Percentiles rank a stretch among this genome's conserved stretches.
These are phyloP conservation scores for Cyathus striatus DNA, from an alignment of 768 basidiomycete genomes.

Conservation along the genomic window DNA sequence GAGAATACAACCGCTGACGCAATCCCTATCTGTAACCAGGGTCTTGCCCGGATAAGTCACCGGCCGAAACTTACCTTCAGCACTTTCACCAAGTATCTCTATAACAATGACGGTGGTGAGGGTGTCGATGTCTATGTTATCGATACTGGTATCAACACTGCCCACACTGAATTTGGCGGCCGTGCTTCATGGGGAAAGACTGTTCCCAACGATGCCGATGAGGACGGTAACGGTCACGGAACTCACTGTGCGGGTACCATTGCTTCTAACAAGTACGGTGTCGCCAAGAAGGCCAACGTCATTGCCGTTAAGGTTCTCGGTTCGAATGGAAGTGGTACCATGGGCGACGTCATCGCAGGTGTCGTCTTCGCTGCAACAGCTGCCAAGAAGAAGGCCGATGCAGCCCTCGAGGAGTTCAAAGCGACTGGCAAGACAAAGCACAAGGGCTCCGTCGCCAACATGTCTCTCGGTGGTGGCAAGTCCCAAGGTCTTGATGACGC, in stretches of 20 bases:
- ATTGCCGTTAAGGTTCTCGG: conserved; percentile 92
- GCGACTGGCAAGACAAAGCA: conserved; percentile 75
- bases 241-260: conserved; percentile 95
- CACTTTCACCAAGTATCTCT: conserved; percentile 83
- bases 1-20: conserved; percentile 9
- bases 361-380: conserved; percentile 70
- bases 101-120: conserved; percentile 68
- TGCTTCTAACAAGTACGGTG: conserved; percentile 89
- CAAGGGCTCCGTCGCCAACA: conserved; percentile 95
- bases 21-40: conserved; percentile 40
- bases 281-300: conserved; percentile 89
- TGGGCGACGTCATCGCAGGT: conserved; percentile 91
- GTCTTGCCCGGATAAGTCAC: conserved; percentile 93
- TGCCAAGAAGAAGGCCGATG: conserved; percentile 49
- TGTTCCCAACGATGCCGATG: conserved; percentile 83
- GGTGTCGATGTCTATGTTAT: conserved; percentile 92
- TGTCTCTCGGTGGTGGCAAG: conserved; percentile 97
- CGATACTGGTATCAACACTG: conserved; percentile 86
- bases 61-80: conserved; percentile 65
- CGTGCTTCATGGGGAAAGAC: conserved; percentile 94
- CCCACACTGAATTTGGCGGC: conserved; percentile 83
- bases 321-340: conserved; percentile 89
- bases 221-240: conserved; percentile 95
- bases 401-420: conserved; percentile 59
- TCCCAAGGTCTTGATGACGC: conserved; percentile 77